phyloP scores from a whole-genome alignment of 192 early-diverging fungal genomes.

The Coemansia sp. region DNA sequence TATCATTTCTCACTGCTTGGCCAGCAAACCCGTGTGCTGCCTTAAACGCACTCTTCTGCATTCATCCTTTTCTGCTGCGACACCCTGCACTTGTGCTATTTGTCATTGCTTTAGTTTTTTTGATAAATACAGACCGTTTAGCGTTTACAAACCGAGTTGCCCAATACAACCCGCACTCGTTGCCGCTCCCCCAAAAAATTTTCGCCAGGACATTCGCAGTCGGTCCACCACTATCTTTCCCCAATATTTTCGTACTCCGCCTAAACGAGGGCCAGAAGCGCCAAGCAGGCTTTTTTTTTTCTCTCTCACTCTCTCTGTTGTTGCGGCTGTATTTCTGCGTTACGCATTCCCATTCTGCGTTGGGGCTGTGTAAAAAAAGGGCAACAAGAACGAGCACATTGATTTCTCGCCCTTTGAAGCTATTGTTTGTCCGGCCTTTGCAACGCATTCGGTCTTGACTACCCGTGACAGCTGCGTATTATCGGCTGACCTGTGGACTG shows the following conservation, averaged over 20 bases:
- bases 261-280: background rate
- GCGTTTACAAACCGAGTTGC: background rate
- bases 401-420: constrained; percentile 7
- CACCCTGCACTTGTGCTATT: background rate
- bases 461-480: constrained; percentile 6
- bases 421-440: background rate
- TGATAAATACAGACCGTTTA: background rate
- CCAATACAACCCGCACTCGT: background rate
- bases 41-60: background rate
- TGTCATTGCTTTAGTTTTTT: background rate
- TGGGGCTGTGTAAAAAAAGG: background rate
- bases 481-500: constrained; percentile 8
- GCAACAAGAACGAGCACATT: background rate
- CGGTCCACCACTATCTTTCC: background rate
- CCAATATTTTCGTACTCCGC: constrained; percentile 8
- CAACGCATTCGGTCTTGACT: background rate
- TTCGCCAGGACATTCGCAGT: background rate
- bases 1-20: background rate
- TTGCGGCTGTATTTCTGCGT: background rate
- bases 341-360: background rate
- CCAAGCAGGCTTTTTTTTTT: background rate
- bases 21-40: background rate
- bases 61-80: constrained; percentile 5
- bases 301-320: background rate
- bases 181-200: background rate